Evolutionary conservation across 495 filamentous ascomycete species (phyloP).

Genomic region (Aspergillus funiculosus): DNA sequence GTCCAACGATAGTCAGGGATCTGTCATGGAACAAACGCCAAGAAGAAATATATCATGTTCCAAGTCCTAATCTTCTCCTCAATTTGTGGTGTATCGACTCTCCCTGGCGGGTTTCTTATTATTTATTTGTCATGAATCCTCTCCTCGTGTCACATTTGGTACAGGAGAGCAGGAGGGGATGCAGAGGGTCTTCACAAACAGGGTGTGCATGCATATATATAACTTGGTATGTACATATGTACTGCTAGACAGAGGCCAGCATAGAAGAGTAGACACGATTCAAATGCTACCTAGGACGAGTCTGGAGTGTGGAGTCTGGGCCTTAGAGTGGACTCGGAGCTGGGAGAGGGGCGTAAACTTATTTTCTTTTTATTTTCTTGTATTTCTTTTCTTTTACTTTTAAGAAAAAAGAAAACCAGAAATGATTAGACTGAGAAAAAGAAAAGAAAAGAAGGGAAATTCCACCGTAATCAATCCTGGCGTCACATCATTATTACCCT

Average conservation of each 20-base stretch:
- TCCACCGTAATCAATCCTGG: neutral
- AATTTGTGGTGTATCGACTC: constrained; percentile 1
- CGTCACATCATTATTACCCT: neutral
- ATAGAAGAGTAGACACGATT: neutral
- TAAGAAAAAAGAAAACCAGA: neutral
- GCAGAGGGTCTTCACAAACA: too few relatives aligned
- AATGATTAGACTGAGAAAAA: neutral
- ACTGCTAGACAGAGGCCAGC: too few relatives aligned
- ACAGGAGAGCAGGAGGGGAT: too few relatives aligned
- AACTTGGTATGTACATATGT: too few relatives aligned
- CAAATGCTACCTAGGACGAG: neutral
- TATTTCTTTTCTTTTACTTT: too few relatives aligned
- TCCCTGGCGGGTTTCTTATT: neutral
- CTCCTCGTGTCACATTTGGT: neutral
- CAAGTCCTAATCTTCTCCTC: constrained; percentile 2
- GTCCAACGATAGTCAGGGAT: constrained; percentile 7
- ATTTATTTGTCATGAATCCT: constrained; percentile 1
- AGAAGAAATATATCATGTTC: constrained; percentile 3
- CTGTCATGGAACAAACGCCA: neutral
- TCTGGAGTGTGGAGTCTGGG: neutral
- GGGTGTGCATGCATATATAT: too few relatives aligned
- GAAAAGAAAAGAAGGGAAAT: neutral
- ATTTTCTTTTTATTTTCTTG: neutral
- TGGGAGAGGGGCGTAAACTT: too few relatives aligned
- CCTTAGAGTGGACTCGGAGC: too few relatives aligned